These are phyloP conservation scores for Coemansia sp. DNA, from an alignment of 192 early-diverging fungal species.

Conservation along the genomic window DNA sequence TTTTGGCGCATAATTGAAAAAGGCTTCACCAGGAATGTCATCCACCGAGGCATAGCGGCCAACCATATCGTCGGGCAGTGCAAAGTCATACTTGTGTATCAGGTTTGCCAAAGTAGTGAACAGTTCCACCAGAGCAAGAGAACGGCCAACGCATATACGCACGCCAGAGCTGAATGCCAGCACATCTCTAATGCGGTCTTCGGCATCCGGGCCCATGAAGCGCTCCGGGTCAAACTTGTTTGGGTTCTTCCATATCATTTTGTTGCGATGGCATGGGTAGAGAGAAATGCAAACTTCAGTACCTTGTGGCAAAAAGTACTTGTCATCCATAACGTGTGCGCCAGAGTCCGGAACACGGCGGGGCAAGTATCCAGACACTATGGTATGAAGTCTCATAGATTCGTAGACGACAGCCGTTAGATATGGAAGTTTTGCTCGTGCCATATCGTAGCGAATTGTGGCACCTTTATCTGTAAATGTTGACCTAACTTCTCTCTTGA, in stretches of 20 bases:
- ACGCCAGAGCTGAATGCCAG: constrained; percentile 40
- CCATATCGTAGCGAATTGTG: constrained; percentile 27
- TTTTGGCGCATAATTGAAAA: background rate
- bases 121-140: constrained; percentile 44
- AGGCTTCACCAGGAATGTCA: background rate
- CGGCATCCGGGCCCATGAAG: constrained; percentile 32
- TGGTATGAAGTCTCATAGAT: constrained; percentile 39
- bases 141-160: constrained; percentile 42
- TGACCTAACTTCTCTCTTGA: constrained; percentile 27
- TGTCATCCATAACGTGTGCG: background rate
- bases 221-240: constrained; percentile 36
- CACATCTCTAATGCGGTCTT: constrained; percentile 12
- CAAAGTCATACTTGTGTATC: constrained; percentile 32
- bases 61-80: constrained; percentile 1
- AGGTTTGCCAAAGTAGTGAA: constrained; percentile 46
- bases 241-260: constrained; percentile 19
- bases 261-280: constrained; percentile 35
- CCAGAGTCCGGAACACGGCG: constrained; percentile 28
- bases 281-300: constrained; percentile 24
- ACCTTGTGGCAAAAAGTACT: constrained; percentile 20
- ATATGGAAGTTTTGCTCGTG: constrained; percentile 19
- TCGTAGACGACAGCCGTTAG: constrained; percentile 48
- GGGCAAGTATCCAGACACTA: constrained; percentile 24
- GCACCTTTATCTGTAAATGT: constrained; percentile 19
- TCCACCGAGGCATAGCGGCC: background rate